Base-by-base conservation (phyloP, 306 rosid genomes). In the Prunus dulcis region DNA sequence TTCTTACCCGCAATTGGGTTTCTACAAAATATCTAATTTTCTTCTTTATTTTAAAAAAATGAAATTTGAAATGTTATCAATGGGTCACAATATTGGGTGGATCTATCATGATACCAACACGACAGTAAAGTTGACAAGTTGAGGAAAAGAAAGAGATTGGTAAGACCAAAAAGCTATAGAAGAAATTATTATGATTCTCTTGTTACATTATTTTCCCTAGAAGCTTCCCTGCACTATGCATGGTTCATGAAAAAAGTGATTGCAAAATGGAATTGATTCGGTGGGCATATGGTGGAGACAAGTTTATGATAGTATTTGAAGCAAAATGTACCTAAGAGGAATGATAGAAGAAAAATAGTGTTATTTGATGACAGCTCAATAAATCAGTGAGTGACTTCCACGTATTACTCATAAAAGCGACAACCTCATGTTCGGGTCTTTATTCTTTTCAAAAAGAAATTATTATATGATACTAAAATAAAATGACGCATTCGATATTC, bases 401-500 rank as follows among this genome's bases (percentile, higher is more conserved):
- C 41, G 2, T 34, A 34, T 34, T 5, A 6, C 41, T 6, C 8
- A 34, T 1, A 5, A 34, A 34, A 34, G 8, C 41, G 41, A 34
- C 41, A 6, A 34, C 41, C 1, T 34, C 41, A 34, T 6, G 41
- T 34, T 5, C 41, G 41, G 1, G 1, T 32, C 7, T 5, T 5
- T 1, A 2, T 1, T 0, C 1, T 32, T 34, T 34, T 1, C 0
- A 34, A 1, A 34, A 0, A 34, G 2, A 34, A 34, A 34, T 34
- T 34, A 34, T 34, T 34, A 1, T 1, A 6, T 5, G 7, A 0
- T 34, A 34, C 41, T 32, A 32, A 32, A 32, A 5, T 5, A 23
- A 23, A 23, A 23, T 23, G 25, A 23, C 25, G 25, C 1, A 23
- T 23, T 23, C 25, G 25, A 23, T 23, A 23, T 23, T 23, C 25